Base-by-base conservation (phyloP, 2,329 filamentous ascomycete genomes). In the Lasiodiplodia sp. region DNA sequence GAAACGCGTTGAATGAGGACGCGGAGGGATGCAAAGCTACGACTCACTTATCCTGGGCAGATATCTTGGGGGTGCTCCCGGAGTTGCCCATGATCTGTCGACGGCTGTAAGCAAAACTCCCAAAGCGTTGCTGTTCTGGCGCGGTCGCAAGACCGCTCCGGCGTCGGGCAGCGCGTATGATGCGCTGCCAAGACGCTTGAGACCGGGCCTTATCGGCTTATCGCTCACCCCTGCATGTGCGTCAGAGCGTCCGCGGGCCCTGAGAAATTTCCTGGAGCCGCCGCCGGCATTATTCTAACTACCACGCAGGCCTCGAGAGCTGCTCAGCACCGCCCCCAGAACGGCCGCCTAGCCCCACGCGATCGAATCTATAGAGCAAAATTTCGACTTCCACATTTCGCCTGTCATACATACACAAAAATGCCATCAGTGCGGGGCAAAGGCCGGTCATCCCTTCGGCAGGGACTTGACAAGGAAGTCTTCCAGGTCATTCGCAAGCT, bases 41-140 rank as follows among this genome's bases (percentile, higher is more conserved):
- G 47, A 79, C 87, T 75, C 78, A 97, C 94, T 93, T 94, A 83
- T 98, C 95, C 83, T 97, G 94, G 75, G 88, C 86, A 40, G 90
- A 90, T 70, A 92, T 88, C 79, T 89, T 91, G 76, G 87, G 85
- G 68, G 86, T 82, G 79, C 88, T 91, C 74, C 81, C 81, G 63
- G 85, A 81, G 78, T 91, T 91, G 57, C 90, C 90, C 90, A 92
- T 92, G 49, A 65, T 80, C 10, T 74, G 71, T 70, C 70, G 69
- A 58, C 25, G 18, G 11, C 25, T 37, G 47, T 28, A 12, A 28
- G 16, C 8, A 18, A 18, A 11, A 18, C 2, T 25, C 38, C 18
- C 40, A 44, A n/a, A 25, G 66, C 71, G 38, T 34, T 47, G 44
- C 38, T 53, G 60, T 73, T 55, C 56, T 44, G 56, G 34, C 56